phyloP scores from a whole-genome alignment of 163 green algal genomes.

The Scenedesmus sp. region DNA sequence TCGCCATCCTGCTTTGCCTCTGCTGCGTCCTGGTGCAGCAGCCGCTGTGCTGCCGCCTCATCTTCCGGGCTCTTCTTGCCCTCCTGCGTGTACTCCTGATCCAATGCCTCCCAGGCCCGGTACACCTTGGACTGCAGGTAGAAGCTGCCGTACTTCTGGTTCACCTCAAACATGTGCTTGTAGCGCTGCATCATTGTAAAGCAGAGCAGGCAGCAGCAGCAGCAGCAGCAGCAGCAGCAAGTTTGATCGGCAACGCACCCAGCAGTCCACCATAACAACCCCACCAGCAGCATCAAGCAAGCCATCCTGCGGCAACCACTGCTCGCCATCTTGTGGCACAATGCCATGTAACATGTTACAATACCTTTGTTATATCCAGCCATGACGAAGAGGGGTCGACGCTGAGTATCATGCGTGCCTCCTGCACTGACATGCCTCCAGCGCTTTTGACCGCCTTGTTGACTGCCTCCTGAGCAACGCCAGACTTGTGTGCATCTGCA shows the following conservation, averaged over 20 bases:
- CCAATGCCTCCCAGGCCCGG: conserved; percentile 85
- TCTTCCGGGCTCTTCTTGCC: conserved; percentile 37
- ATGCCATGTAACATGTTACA: neutral
- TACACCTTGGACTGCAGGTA: conserved; percentile 96
- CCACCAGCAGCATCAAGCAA: neutral
- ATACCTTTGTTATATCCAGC: conserved; percentile 92
- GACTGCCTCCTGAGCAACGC: conserved; percentile 80
- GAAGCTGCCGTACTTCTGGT: conserved; percentile 95
- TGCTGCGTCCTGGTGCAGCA: conserved; percentile 44
- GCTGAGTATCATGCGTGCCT: conserved; percentile 91
- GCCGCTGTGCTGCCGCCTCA: conserved; percentile 34
- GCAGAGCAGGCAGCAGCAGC: neutral
- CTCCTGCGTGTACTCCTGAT: conserved; percentile 65
- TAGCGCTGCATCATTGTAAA: conserved; percentile 80
- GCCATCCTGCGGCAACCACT: neutral
- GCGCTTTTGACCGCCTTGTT: conserved; percentile 61
- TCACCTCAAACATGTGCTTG: conserved; percentile 88
- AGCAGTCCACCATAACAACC: neutral
- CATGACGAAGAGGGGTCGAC: conserved; percentile 78
- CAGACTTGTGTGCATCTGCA: conserved; percentile 86
- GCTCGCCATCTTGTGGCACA: neutral
- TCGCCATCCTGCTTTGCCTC: conserved; percentile 14
- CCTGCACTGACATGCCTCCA: conserved; percentile 79
- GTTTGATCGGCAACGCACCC: neutral
- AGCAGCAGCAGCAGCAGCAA: neutral